Evolutionary conservation across 116 monocot genomes (phyloP), one percentile per base, ranked within the genome.

Genomic region (Iris pallida): DNA sequence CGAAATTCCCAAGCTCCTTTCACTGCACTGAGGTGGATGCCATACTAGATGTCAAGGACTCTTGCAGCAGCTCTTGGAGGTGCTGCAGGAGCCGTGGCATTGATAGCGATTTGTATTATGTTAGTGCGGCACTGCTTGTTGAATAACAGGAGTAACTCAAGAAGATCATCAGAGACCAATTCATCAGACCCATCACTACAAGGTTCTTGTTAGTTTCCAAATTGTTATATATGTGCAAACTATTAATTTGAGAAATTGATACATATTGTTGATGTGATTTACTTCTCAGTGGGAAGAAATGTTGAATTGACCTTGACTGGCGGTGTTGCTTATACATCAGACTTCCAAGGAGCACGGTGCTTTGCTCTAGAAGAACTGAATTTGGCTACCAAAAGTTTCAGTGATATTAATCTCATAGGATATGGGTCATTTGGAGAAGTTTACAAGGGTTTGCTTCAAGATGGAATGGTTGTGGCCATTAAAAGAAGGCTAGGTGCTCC

Each of bases 401-500:
- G 70, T 66, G 61, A 78, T 45, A 78, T 83, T 17, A 89, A 92
- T 83, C 72, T 97, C 17, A 90, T 97, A 49, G 97, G 97, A 14
- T 60, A 71, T 68, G 97, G 97, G 55, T 80, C 61, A 59, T 97
- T 97, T 76, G 97, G 97, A 60, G 90, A 85, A 71, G 92, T 82
- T 5, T 92, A 90, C 76, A 97, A 97, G 76, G 97, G 97, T 49
- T 77, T 97, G 62, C 92, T 97, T 71, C 85, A 81, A 30, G 97
- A 92, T 81, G 89, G 89, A 45, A 92, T 74, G 71, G 71, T 97
- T 46, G 92, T 92, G 46, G 97, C 97, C 57, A 81, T 92, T 57
- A 97, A 97, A 81, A 89, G 73, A 74, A 76, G 97, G 49, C 53
- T 44, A 65, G 85, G 83, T 48, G 17, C 68, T 8, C 81, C 87